Conservation (phyloP, 148 eudicot species). For the Amaranthus hypochondriacus region DNA sequence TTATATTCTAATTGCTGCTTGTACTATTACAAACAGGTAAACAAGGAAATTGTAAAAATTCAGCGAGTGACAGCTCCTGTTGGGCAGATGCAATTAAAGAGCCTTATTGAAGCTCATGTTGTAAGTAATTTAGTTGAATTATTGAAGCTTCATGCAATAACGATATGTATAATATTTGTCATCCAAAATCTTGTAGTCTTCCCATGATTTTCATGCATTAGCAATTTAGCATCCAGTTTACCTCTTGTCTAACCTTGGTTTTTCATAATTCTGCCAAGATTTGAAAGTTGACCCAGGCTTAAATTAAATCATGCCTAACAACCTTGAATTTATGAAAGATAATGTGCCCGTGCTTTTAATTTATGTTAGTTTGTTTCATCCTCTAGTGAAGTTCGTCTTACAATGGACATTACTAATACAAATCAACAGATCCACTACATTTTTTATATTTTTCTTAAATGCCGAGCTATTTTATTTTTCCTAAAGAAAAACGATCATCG, state of each 20-base stretch:
- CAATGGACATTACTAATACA: too few species aligned
- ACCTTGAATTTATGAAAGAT: neutral
- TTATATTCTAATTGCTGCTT: neutral
- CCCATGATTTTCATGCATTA: neutral
- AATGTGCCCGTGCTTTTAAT: neutral
- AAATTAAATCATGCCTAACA: neutral
- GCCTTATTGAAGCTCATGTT: conserved; percentile 87
- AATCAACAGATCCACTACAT: too few species aligned
- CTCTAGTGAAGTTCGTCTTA: too few species aligned
- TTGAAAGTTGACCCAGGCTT: neutral
- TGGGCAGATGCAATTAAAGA: conserved; percentile 95
- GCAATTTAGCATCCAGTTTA: neutral
- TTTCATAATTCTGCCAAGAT: neutral
- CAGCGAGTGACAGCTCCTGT: conserved; percentile 98
- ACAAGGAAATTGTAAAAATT: conserved; percentile 94
- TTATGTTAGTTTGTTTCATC: too few species aligned
- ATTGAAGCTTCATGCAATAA: conserved; percentile 12
- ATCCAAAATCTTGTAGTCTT: conserved; percentile 1
- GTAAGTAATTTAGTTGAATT: conserved; percentile 51
- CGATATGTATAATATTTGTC: neutral
- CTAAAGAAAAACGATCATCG: too few species aligned
- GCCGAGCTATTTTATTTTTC: too few species aligned
- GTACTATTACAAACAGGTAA: conserved; percentile 45
- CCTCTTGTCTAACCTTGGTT: neutral
- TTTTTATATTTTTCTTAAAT: too few species aligned